phyloP scores from a whole-genome alignment of 148 eudicot species.

The Amaranthus cruentus region DNA sequence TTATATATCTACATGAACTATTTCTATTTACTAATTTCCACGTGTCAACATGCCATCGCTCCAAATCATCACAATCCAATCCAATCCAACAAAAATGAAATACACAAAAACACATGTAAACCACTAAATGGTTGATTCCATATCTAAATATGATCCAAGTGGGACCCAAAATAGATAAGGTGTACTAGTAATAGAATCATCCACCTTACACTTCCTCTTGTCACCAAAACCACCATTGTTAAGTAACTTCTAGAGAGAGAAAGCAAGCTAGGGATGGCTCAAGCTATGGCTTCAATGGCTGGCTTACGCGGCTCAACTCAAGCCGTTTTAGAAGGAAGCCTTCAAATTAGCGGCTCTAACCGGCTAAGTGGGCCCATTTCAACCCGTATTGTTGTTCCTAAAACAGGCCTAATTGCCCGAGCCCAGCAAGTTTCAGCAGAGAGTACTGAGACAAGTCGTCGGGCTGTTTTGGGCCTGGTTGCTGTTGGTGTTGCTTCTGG shows the following conservation, averaged over 20 bases:
- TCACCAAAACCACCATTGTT: background rate
- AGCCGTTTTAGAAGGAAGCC: conserved; percentile 69
- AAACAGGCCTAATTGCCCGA: conserved; percentile 36
- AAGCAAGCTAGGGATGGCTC: conserved; percentile 44
- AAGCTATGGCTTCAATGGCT: conserved; percentile 84
- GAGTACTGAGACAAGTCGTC: conserved; percentile 54
- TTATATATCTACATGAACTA: too few relatives aligned
- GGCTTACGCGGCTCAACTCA: conserved; percentile 63
- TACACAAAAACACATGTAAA: too few relatives aligned
- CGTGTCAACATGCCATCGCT: too few relatives aligned
- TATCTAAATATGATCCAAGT: too few relatives aligned
- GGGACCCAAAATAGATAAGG: too few relatives aligned
- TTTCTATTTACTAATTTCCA: too few relatives aligned
- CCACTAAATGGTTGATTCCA: too few relatives aligned
- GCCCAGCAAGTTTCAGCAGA: conserved; percentile 57
- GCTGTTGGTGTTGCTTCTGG: conserved; percentile 71
- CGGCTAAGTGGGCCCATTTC: conserved; percentile 34
- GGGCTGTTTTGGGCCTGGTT: conserved; percentile 71
- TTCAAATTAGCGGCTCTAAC: conserved; percentile 50
- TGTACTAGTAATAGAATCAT: conserved; percentile 7
- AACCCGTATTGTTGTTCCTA: conserved; percentile 34
- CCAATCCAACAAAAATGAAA: too few relatives aligned
- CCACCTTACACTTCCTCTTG: conserved; percentile 17
- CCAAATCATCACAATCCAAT: too few relatives aligned
- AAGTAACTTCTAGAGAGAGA: background rate